Evolutionary conservation across 2,329 filamentous ascomycete genomes (phyloP).

Genomic region (Cladobotryum mycophilum): DNA sequence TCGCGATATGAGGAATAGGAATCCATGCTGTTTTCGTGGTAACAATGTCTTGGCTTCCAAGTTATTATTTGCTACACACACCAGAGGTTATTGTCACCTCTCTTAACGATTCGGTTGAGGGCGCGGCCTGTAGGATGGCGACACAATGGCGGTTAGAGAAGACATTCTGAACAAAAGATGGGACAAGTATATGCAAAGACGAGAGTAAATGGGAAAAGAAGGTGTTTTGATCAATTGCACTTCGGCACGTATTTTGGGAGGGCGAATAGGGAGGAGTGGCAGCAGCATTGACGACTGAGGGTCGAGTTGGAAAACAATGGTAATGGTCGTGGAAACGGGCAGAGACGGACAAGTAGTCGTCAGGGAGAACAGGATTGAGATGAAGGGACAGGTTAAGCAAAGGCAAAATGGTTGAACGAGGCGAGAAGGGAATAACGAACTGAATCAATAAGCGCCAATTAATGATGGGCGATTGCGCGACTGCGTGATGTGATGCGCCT

Average conservation of each 20-base stretch:
- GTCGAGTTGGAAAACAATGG: conserved; percentile 6
- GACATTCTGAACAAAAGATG: conserved; percentile 34
- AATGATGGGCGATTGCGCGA: conserved; percentile 19
- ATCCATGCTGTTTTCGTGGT: conserved; percentile 37
- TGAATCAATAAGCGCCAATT: conserved; percentile 26
- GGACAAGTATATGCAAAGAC: conserved; percentile 19
- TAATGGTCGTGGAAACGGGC: not conserved
- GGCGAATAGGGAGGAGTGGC: conserved; percentile 21
- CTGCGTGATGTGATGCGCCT: conserved; percentile 18
- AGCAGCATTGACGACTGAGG: conserved; percentile 13
- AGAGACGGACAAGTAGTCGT: conserved; percentile 8
- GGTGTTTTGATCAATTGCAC: not conserved
- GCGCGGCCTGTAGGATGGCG: conserved; percentile 43
- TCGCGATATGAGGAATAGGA: conserved; percentile 50
- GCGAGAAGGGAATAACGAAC: conserved; percentile 25
- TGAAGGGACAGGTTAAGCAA: conserved; percentile 6
- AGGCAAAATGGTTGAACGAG: conserved; percentile 12
- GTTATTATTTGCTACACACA: conserved; percentile 1
- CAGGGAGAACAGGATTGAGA: conserved; percentile 8
- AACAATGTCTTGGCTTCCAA: not conserved
- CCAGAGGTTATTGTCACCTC: conserved; percentile 4
- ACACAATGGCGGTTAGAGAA: conserved; percentile 52
- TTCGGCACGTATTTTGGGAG: not conserved
- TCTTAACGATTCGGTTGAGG: conserved; percentile 15
- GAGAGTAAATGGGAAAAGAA: conserved; percentile 15